phyloP scores from a whole-genome alignment of 805 yeast species.

The Teunomyces lycoperdinae region DNA sequence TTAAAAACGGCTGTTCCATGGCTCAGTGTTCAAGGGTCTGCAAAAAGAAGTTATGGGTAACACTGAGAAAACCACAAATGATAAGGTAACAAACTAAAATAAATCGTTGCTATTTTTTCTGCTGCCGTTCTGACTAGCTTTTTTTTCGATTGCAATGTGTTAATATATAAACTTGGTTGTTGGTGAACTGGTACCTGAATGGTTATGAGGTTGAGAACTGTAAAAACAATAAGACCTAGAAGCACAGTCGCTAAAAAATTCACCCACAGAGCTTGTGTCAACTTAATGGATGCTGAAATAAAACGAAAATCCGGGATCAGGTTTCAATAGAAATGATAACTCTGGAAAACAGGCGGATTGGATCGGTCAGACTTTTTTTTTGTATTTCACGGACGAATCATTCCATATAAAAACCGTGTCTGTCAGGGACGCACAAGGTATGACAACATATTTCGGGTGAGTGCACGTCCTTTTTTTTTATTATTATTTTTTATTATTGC shows the following conservation, averaged over 20 bases:
- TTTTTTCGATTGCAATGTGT: background rate
- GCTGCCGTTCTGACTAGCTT: background rate
- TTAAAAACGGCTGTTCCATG: constrained; percentile 16
- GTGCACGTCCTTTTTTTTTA: constrained; percentile 1
- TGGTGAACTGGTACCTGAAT: constrained; percentile 1
- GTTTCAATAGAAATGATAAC: too few relatives aligned
- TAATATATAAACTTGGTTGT: background rate
- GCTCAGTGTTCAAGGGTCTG: constrained; percentile 10
- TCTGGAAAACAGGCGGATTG: too few relatives aligned
- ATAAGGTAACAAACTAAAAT: too few relatives aligned
- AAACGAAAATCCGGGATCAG: background rate
- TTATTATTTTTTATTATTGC: background rate
- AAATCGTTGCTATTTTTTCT: too few relatives aligned
- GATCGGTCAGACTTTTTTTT: background rate
- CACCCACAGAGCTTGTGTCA: background rate
- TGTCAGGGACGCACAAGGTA: background rate
- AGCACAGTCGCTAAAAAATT: background rate
- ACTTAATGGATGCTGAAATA: background rate
- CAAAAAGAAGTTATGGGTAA: background rate
- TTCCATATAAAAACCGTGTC: constrained; percentile 1
- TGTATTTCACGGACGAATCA: background rate
- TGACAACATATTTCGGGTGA: constrained; percentile 2
- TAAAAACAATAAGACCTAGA: background rate
- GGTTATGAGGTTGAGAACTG: constrained; percentile 2
- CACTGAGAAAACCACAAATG: too few relatives aligned